Evolutionary conservation across 768 basidiomycete species (phyloP), one percentile per base, ranked within the genome.

Genomic region (Amanita pallidorosea): DNA sequence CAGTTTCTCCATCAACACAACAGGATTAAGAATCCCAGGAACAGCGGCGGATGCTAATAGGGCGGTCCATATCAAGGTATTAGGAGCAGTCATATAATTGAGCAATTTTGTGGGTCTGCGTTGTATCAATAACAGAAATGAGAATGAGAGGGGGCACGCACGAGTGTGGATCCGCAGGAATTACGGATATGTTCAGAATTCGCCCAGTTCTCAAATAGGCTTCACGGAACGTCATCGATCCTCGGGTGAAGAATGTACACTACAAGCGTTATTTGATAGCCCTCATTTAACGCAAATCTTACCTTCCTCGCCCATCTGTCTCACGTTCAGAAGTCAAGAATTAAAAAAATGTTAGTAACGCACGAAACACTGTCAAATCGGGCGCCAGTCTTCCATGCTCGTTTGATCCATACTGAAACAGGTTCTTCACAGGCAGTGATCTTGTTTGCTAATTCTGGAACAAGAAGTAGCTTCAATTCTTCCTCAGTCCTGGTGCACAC

Each of bases 51-150:
- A 92, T 5, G 92, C 91, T 37, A 95, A 67, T 34, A 88, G 58
- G 2, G 85, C 84, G 40, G 78, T 83, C 86, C 85, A 89, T 49
- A 88, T 86, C 17, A 88, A 70, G 3, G 85, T 87, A 63, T 98
- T 88, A 0, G 96, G 96, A n/a, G 93, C 88, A 17, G 92, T 94
- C 54, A 97, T 78, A 60, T 96, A 92, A 63, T 98, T 99, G 9
- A 99, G 72, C 2, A 99, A 69, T 65, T 97, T 97, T 2, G 96
- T 97, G 2, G 96, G 96, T 11, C 89, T 92, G 37, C 15, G 17
- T 43, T 15, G 20, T 48, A 54, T 53, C 60, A 1, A 57, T 50
- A 22, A 15, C 7, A 18, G 17, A 13, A 25, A 20, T 33, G 12
- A 29, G 17, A 27, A n/a, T 22, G 27, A 49, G 18, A 11, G n/a